Conservation (phyloP, 1,284 basidiomycete species). For the Trametes sp. region DNA sequence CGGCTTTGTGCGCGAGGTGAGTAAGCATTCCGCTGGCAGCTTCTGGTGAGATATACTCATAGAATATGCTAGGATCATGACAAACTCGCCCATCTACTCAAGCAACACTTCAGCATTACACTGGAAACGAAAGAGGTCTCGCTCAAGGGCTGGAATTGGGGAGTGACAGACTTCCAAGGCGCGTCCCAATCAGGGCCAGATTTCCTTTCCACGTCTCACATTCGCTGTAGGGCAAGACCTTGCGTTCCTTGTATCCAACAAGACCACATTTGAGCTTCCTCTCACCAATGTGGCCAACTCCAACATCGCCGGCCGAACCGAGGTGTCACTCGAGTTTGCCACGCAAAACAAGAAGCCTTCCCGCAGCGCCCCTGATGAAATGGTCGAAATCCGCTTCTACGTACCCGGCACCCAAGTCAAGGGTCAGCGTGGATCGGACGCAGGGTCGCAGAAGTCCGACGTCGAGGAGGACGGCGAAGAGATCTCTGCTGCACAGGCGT, state of each 20-base stretch:
- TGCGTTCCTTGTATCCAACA: constrained; percentile 90
- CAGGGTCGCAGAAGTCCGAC: constrained; percentile 77
- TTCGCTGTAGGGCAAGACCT: constrained; percentile 78
- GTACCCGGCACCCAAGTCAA: constrained; percentile 87
- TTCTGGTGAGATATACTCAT: background rate
- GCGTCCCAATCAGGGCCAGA: constrained; percentile 35
- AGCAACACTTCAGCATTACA: constrained; percentile 86
- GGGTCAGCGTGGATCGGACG: constrained; percentile 71
- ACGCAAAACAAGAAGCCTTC: constrained; percentile 60
- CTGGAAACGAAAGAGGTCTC: constrained; percentile 90
- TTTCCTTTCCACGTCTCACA: background rate
- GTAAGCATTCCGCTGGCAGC: constrained; percentile 30
- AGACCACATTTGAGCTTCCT: constrained; percentile 92
- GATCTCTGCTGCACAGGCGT: constrained; percentile 91
- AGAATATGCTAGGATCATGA: constrained; percentile 75
- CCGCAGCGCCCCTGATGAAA: constrained; percentile 76
- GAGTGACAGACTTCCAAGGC: constrained; percentile 94
- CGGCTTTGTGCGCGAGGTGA: constrained; percentile 90
- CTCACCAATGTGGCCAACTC: constrained; percentile 92
- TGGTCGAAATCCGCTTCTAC: constrained; percentile 97
- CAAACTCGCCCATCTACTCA: constrained; percentile 76
- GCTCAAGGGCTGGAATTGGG: constrained; percentile 99
- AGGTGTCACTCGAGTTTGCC: constrained; percentile 96
- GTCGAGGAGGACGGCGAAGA: constrained; percentile 70
- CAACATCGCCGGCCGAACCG: constrained; percentile 96